Evolutionary conservation across 2,329 filamentous ascomycete genomes (phyloP), one percentile per base, ranked within the genome.

Genomic region (Neofusicoccum umdonicola): DNA sequence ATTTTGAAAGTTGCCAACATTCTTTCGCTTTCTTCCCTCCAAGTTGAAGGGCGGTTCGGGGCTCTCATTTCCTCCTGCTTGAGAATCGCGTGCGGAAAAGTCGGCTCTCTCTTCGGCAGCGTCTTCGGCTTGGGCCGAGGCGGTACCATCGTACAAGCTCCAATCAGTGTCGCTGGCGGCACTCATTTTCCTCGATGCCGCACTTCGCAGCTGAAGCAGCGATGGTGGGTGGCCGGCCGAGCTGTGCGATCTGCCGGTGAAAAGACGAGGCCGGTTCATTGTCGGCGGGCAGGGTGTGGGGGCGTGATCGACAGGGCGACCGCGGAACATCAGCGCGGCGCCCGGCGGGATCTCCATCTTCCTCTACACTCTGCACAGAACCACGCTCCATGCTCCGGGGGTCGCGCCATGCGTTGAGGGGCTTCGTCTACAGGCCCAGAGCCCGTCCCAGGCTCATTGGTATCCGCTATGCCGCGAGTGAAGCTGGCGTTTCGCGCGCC

Each of bases 371-470:
- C 27, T 11, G 15, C 22, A n/a, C 39, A 1, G n/a, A 61, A 61
- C 15, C 57, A 45, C 19, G 34, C 42, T 45, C 48, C 70, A 78
- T 78, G 76, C 75, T 73, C 39, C 71, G 70, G 65, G 57, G 71
- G 44, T 47, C 65, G 35, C 68, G 65, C 63, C 68, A 74, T 77
- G 76, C 69, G 68, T 68, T 76, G 70, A 73, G 61, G 65, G 22
- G 19, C 60, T 64, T 31, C 68, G 64, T 61, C 69, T 56, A 44
- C 42, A 45, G 47, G 44, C 27, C 54, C 22, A 37, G 45, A 27
- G 12, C 34, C 12, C 9, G 15, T 44, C 19, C 17, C 17, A 5
- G 52, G 50, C 60, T 60, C 51, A 51, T 44, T 31, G 41, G 22
- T 5, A 9, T 63, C 11, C 70, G 71, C 68, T 57, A 66, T 62